Evolutionary conservation across 1,139 yeast species (phyloP).

Genomic region (Blastobotrys malaysiensis): DNA sequence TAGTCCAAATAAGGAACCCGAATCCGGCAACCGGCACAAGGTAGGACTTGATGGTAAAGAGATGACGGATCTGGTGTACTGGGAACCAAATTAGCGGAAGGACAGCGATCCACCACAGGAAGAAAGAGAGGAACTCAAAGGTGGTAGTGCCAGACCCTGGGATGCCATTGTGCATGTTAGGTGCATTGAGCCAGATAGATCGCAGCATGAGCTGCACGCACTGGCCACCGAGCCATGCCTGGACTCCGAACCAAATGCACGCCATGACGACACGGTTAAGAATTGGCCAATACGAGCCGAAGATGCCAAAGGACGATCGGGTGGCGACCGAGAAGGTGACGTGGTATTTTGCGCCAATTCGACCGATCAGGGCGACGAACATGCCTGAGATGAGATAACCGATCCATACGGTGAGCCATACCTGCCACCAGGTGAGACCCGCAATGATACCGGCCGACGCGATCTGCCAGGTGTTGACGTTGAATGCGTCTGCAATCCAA

Average conservation of each 20-base stretch:
- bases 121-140: conserved; percentile 65
- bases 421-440: conserved; percentile 85
- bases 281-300: conserved; percentile 37
- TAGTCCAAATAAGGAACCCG: conserved; percentile 74
- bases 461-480: conserved; percentile 86
- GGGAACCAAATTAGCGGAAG: conserved; percentile 76
- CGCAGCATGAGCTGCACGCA: conserved; percentile 56
- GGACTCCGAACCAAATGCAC: conserved; percentile 80
- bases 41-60: conserved; percentile 73
- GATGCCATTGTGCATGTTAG: conserved; percentile 41
- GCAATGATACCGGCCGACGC: conserved; percentile 74
- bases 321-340: conserved; percentile 37
- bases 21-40: conserved; percentile 77
- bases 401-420: conserved; percentile 77
- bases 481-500: conserved; percentile 86
- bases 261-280: conserved; percentile 56
- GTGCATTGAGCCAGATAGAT: conserved; percentile 41
- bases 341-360: conserved; percentile 37
- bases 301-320: conserved; percentile 36
- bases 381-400: conserved; percentile 33
- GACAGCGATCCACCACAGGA: conserved; percentile 70
- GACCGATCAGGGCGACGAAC: conserved; percentile 32
- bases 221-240: conserved; percentile 76
- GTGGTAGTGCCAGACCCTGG: conserved; percentile 53
- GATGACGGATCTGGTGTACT: conserved; percentile 74